These are phyloP conservation scores for Metschnikowia vanudenii DNA, from an alignment of 805 yeast genomes.

Conservation along the genomic window DNA sequence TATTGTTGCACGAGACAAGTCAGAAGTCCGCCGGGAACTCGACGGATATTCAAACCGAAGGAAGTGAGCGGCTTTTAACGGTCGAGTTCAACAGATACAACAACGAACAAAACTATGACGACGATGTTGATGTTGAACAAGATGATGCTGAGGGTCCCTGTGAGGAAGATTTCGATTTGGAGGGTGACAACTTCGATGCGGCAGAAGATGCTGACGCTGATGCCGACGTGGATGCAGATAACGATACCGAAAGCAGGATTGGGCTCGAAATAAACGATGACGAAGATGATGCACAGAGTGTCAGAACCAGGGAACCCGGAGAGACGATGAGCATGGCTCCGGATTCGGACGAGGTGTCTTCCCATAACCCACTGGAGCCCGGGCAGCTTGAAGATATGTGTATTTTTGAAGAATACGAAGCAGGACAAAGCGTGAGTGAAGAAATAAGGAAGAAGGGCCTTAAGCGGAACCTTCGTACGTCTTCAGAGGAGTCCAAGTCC, in stretches of 20 bases:
- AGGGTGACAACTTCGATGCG: constrained; percentile 5
- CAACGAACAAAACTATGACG: background rate
- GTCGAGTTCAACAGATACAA: background rate
- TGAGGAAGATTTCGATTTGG: background rate
- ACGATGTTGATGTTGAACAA: background rate
- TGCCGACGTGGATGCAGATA: constrained; percentile 10
- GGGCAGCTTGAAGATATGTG: constrained; percentile 1
- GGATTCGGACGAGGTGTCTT: constrained; percentile 8
- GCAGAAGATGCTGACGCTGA: constrained; percentile 7
- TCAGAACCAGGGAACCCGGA: background rate
- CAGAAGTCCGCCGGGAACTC: background rate
- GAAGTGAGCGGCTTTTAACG: background rate
- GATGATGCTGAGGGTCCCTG: background rate
- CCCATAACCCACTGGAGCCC: background rate
- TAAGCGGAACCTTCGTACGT: constrained; percentile 13
- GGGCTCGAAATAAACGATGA: constrained; percentile 9
- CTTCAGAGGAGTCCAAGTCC: constrained; percentile 8
- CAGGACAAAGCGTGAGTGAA: constrained; percentile 6
- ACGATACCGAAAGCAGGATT: constrained; percentile 7
- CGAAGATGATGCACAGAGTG: constrained; percentile 7
- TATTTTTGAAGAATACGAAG: constrained; percentile 5
- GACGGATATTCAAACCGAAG: background rate
- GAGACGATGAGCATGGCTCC: background rate
- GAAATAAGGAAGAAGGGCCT: constrained; percentile 18
- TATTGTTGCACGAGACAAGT: background rate